Percentiles rank a stretch among this genome's conserved stretches.
phyloP scores from a whole-genome alignment of 352 stramenopile genomes.

The Phytopythium aichiense region DNA sequence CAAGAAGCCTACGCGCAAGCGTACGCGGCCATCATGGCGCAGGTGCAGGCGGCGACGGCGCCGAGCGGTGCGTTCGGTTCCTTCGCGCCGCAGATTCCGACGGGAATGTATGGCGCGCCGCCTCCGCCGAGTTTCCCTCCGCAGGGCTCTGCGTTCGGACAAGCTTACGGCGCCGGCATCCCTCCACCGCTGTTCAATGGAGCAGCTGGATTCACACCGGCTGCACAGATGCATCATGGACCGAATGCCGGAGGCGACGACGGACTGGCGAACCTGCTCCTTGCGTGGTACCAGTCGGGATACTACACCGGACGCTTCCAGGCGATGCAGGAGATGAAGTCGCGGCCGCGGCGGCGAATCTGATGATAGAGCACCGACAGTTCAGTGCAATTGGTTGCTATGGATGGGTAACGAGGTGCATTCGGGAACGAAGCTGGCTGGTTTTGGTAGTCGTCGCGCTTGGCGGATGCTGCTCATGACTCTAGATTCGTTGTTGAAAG shows the following conservation, averaged over 20 bases:
- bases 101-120: background rate
- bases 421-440: background rate
- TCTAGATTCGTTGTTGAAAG: background rate
- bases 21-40: constrained; percentile 57
- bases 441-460: background rate
- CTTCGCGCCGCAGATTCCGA: background rate
- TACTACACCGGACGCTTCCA: constrained; percentile 81
- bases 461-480: background rate
- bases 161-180: background rate
- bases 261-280: constrained; percentile 61
- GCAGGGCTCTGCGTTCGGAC: background rate
- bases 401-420: background rate
- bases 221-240: constrained; percentile 6
- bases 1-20: constrained; percentile 65
- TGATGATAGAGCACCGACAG: background rate
- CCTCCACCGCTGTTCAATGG: constrained; percentile 11
- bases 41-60: constrained; percentile 32
- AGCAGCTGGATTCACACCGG: constrained; percentile 9
- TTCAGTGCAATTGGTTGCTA: background rate
- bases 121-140: background rate
- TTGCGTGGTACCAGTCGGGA: constrained; percentile 85
- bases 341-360: constrained; percentile 17
- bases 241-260: constrained; percentile 27
- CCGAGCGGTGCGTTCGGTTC: background rate
- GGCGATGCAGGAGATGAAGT: constrained; percentile 72